Base-by-base conservation (phyloP, 202 grass and related monocot genomes). In the Dendrocalamus latiflorus region DNA sequence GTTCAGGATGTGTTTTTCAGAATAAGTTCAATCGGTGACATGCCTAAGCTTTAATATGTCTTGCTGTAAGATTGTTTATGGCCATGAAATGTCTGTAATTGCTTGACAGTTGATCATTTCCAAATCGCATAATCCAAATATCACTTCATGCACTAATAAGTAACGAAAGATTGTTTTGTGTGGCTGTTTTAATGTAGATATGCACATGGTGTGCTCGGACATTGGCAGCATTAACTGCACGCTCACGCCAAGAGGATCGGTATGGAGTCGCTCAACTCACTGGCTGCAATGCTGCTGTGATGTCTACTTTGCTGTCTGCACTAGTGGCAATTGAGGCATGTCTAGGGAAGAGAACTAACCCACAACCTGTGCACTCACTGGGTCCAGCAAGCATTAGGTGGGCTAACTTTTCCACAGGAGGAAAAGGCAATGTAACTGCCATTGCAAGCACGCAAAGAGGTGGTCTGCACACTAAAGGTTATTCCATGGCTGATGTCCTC, bases 261-360 rank as follows among this genome's bases (percentile, higher is more conserved):
- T n/a, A n/a, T n/a, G n/a, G n/a, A n/a, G n/a, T n/a, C n/a, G n/a
- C n/a, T n/a, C n/a, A n/a, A n/a, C n/a, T n/a, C n/a, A n/a, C n/a
- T n/a, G n/a, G 95, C 73, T 90, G 85, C 82, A 98, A 98, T 81
- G 86, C 77, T 67, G 83, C 91, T 89, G n/a, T n/a, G n/a, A n/a
- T n/a, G n/a, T n/a, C n/a, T n/a, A n/a, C n/a, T n/a, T n/a, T n/a
- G n/a, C n/a, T n/a, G n/a, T n/a, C n/a, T n/a, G n/a, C n/a, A n/a
- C n/a, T n/a, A n/a, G n/a, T n/a, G n/a, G n/a, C n/a, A 16, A 84
- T 95, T 48, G 96, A 99, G 86, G 87, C 91, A 54, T 95, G 89
- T 82, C 68, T 95, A 78, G 96, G 96, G 59, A 99, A 99, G 89
- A 99, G 89, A 88, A 95, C 87, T 6, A 91, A 77, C 47, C 79